Evolutionary conservation across 306 rosid species (phyloP).

Genomic region (Cucumis hystrix): DNA sequence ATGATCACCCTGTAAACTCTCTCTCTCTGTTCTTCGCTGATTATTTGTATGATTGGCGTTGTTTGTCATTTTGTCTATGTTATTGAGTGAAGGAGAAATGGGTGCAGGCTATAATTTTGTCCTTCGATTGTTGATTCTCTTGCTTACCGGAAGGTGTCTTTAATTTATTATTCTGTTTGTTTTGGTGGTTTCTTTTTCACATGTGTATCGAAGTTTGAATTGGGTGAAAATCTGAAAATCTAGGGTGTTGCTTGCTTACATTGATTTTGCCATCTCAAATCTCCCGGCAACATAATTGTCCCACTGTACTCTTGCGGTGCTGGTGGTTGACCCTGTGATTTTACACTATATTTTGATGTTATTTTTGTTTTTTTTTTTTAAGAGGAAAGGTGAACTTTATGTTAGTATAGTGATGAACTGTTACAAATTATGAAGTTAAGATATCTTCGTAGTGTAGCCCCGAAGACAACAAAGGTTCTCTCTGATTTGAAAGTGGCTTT

Average conservation of each 20-base stretch:
- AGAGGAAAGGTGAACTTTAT: no score
- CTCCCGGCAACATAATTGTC: not conserved
- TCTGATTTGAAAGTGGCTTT: not conserved
- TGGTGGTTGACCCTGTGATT: not conserved
- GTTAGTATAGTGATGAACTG: no score
- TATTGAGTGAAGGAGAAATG: constrained; percentile 3
- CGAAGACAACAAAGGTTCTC: not conserved
- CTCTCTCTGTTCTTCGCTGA: not conserved
- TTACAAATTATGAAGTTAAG: not conserved
- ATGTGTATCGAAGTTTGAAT: not conserved
- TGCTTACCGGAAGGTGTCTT: no score
- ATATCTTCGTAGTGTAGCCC: not conserved
- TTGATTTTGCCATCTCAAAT: not conserved
- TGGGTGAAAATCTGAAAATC: not conserved
- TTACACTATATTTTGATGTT: not conserved
- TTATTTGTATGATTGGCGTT: not conserved
- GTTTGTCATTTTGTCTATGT: not conserved
- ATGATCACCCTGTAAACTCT: constrained; percentile 45
- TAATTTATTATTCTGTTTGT: not conserved
- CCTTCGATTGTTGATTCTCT: not conserved
- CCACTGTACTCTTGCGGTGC: not conserved
- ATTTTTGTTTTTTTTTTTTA: not conserved
- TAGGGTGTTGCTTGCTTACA: not conserved
- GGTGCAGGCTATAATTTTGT: not conserved
- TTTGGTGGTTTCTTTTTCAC: not conserved